Evolutionary conservation across 805 yeast species (phyloP), one percentile per base, ranked within the genome.

Genomic region (Metschnikowia peoriensis): DNA sequence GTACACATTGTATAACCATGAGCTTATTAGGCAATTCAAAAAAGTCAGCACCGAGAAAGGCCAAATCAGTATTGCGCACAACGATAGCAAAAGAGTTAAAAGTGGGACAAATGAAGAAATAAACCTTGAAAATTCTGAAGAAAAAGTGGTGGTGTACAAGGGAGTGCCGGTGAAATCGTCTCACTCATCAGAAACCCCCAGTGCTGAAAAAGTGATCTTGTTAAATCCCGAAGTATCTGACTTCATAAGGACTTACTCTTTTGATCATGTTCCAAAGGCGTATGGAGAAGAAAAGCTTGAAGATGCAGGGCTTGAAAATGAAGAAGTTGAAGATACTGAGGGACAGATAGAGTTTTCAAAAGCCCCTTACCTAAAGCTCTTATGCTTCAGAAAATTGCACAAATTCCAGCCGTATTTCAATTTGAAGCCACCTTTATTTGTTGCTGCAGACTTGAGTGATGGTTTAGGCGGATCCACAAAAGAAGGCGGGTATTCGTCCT

Each of bases 381-480:
- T 90, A 7, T 93, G 96, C 1, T 89, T 89, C 66, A 73, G 89
- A 53, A 69, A 76, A 17, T 59, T 75, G 4, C 55, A 64, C 8
- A 72, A 78, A 41, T 71, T 79, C 46, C 75, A 77, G 52, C 79
- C 83, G 2, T 77, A 71, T 51, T 81, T 84, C 62, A 81, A 79
- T 55, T 65, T 80, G 10, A 69, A 77, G 1, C 79, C 82, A 5
- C 78, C 96, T 0, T 61, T 77, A 1, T 86, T 91, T 58, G 67
- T 93, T 0, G 82, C 85, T 7, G 91, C 96, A 0, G 85, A 86
- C 61, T 65, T 72, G 38, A 82, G 79, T 35, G 65, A 74, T 52
- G 77, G 77, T 1, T 49, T 66, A 28, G 64, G 57, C 22, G 51
- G 66, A 4, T 42, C 63, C 11, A 47, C 60, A 5, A 51, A 59